phyloP scores from a whole-genome alignment of 1,284 basidiomycete species.

The Anthracocystis walkeri region DNA sequence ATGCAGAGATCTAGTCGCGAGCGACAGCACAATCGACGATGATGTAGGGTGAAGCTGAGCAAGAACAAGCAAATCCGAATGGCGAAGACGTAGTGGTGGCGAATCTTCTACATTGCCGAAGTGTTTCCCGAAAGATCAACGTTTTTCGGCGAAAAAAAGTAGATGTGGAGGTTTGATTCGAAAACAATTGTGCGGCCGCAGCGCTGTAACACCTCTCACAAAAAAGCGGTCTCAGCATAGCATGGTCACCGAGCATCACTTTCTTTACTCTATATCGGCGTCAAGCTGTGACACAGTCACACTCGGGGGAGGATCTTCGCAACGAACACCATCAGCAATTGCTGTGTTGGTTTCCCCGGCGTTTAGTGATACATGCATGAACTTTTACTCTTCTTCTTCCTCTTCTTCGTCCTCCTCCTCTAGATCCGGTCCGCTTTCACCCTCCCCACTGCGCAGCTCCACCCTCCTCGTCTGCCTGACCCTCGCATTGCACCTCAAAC shows the following conservation, averaged over 20 bases:
- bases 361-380: background rate
- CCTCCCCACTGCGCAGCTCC: background rate
- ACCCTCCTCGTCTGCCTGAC: constrained; percentile 40
- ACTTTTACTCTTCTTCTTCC: constrained; percentile 4
- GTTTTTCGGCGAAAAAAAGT: too few relatives aligned
- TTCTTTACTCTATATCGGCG: too few relatives aligned
- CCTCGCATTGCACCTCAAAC: constrained; percentile 59
- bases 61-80: background rate
- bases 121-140: background rate
- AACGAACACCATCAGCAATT: background rate
- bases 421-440: background rate
- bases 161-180: background rate
- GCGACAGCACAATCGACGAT: too few relatives aligned
- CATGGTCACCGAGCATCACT: too few relatives aligned
- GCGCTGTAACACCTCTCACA: too few relatives aligned
- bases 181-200: too few relatives aligned
- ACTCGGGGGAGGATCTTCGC: too few relatives aligned
- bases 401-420: constrained; percentile 3
- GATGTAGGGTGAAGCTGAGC: too few relatives aligned
- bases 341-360: background rate
- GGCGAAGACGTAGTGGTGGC: background rate
- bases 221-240: too few relatives aligned
- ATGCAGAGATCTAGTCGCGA: too few relatives aligned
- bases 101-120: too few relatives aligned
- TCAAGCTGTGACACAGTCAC: too few relatives aligned